Evolutionary conservation across 495 filamentous ascomycete genomes (phyloP).

Genomic region (Letharia lupina): DNA sequence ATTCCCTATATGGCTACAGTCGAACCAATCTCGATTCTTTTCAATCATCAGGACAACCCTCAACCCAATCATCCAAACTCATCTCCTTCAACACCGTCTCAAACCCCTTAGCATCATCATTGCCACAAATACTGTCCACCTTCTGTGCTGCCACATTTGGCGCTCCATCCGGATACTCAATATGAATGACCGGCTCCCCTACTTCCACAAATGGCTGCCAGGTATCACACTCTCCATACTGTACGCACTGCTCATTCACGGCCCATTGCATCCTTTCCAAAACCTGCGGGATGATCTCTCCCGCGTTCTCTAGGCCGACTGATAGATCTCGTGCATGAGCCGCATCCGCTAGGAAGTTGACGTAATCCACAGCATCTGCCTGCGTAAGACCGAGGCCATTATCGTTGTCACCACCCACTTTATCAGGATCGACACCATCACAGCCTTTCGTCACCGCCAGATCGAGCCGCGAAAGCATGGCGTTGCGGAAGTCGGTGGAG

Average conservation of each 20-base stretch:
- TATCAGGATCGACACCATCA: conserved; percentile 65
- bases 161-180: conserved; percentile 48
- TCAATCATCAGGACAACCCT: conserved; percentile 35
- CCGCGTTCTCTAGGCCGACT: conserved; percentile 60
- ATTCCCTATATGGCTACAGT: background rate
- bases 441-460: conserved; percentile 53
- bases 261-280: conserved; percentile 53
- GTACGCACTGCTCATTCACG: conserved; percentile 66
- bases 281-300: conserved; percentile 48
- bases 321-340: conserved; percentile 42
- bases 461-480: conserved; percentile 52
- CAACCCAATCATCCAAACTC: conserved; percentile 51
- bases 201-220: conserved; percentile 49
- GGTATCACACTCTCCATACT: conserved; percentile 48
- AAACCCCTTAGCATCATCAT: conserved; percentile 37
- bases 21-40: background rate
- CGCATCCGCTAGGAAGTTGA: conserved; percentile 49
- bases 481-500: conserved; percentile 46
- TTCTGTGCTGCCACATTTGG: conserved; percentile 29
- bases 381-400: conserved; percentile 50
- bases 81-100: conserved; percentile 59
- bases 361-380: conserved; percentile 46
- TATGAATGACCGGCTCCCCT: conserved; percentile 64
- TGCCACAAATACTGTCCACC: conserved; percentile 33
- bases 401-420: conserved; percentile 54